Conservation (phyloP, 106 monocot genomes). For the Amphibolis antarctica region DNA sequence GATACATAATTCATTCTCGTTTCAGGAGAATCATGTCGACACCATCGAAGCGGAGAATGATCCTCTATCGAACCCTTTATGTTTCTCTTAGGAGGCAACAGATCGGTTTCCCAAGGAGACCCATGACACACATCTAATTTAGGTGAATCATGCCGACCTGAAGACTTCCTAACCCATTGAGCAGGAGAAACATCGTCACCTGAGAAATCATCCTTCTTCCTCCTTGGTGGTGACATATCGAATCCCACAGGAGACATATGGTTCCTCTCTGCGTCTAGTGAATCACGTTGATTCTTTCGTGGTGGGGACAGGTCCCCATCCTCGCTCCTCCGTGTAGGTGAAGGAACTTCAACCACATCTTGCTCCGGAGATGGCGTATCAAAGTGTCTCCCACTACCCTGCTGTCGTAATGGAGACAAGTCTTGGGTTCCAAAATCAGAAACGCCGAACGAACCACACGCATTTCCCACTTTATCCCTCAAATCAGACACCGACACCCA, state of each 20-base stretch:
- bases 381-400: neutral
- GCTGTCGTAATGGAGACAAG: constrained; percentile 37
- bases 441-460: neutral
- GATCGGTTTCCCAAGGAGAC: neutral
- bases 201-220: neutral
- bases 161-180: no score
- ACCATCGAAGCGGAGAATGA: neutral
- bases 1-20: neutral
- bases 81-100: neutral
- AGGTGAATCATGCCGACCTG: no score
- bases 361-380: neutral
- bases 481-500: constrained; percentile 45
- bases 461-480: neutral
- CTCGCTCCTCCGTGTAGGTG: neutral
- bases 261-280: neutral
- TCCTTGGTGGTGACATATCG: neutral
- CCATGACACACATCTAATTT: no score
- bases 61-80: neutral
- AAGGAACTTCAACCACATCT: neutral
- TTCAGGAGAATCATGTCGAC: constrained; percentile 2
- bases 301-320: constrained; percentile 1
- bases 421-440: constrained; percentile 7
- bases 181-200: neutral
- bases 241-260: neutral
- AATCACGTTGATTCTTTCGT: neutral